Conservation (phyloP, 2,329 filamentous ascomycete genomes). For the Phialemonium atrogriseum region DNA sequence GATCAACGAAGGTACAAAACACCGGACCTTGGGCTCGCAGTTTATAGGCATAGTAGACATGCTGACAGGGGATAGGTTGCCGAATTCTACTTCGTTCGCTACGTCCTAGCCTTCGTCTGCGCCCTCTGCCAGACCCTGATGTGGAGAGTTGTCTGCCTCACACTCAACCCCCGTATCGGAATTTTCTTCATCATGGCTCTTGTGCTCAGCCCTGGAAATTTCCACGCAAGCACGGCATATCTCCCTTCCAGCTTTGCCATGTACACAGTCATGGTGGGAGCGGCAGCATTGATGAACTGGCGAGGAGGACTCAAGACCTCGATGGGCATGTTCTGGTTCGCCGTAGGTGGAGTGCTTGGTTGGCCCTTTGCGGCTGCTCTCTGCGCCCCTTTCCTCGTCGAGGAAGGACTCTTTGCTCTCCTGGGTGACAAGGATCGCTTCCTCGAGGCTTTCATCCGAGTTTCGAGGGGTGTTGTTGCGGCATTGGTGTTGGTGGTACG, state of each 20-base stretch:
- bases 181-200: slow-evolving; percentile 74
- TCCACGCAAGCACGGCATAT: slow-evolving; percentile 80
- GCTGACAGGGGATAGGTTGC: slow-evolving; percentile 31
- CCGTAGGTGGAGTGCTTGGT: slow-evolving; percentile 73
- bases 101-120: slow-evolving; percentile 65
- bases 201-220: slow-evolving; percentile 80
- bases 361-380: slow-evolving; percentile 92
- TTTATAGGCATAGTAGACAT: slow-evolving; percentile 8
- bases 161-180: slow-evolving; percentile 74
- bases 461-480: slow-evolving; percentile 59
- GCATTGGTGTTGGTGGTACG: slow-evolving; percentile 63
- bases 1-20: slow-evolving; percentile 44
- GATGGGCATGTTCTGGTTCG: slow-evolving; percentile 84
- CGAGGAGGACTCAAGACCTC: slow-evolving; percentile 70
- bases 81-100: slow-evolving; percentile 85
- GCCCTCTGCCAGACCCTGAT: slow-evolving; percentile 75
- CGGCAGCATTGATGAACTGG: slow-evolving; percentile 88
- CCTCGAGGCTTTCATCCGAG: slow-evolving; percentile 49
- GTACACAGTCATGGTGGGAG: slow-evolving; percentile 83
- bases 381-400: slow-evolving; percentile 68
- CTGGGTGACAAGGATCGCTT: slow-evolving; percentile 51
- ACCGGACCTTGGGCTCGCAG: not conserved
- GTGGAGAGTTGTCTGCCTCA: slow-evolving; percentile 67
- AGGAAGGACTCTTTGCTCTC: slow-evolving; percentile 57
- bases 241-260: slow-evolving; percentile 94